Evolutionary conservation across 2,329 filamentous ascomycete species (phyloP).

Genomic region (Calonectria henricotiae): DNA sequence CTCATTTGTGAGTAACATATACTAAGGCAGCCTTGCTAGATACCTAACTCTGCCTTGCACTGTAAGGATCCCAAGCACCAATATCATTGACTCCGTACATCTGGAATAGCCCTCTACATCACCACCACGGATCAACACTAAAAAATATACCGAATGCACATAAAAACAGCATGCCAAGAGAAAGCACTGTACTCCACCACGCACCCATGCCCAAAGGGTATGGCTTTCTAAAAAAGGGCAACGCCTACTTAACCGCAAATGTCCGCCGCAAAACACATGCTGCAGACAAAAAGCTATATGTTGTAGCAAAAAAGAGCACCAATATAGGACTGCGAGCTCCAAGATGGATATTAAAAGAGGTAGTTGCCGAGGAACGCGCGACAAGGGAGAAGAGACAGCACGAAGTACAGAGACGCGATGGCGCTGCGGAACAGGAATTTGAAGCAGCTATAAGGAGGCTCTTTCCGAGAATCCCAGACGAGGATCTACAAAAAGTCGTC

Average conservation of each 20-base stretch:
- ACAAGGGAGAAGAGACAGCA: conserved; percentile 18
- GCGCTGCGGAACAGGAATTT: conserved; percentile 26
- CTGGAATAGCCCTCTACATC: too few relatives aligned
- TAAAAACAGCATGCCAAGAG: not conserved
- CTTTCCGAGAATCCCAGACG: conserved; percentile 30
- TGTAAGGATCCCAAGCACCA: not conserved
- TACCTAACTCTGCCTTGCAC: not conserved
- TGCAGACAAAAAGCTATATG: conserved; percentile 25
- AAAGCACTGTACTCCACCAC: conserved; percentile 1
- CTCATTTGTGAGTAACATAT: not conserved
- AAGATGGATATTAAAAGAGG: conserved; percentile 31
- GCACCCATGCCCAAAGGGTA: conserved; percentile 33
- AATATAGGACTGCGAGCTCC: conserved; percentile 26
- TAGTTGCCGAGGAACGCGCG: conserved; percentile 20
- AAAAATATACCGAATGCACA: not conserved
- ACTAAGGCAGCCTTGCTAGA: not conserved
- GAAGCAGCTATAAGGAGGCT: conserved; percentile 11
- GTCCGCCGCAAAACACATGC: conserved; percentile 31
- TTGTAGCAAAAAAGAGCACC: conserved; percentile 9
- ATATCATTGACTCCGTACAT: too few relatives aligned
- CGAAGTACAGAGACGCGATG: conserved; percentile 26
- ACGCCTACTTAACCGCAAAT: conserved; percentile 24
- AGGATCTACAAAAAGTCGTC: conserved; percentile 16
- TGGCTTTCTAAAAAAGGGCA: conserved; percentile 33
- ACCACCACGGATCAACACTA: too few relatives aligned